phyloP scores from a whole-genome alignment of 2,329 filamentous ascomycete species.

The Fusarium setosum region DNA sequence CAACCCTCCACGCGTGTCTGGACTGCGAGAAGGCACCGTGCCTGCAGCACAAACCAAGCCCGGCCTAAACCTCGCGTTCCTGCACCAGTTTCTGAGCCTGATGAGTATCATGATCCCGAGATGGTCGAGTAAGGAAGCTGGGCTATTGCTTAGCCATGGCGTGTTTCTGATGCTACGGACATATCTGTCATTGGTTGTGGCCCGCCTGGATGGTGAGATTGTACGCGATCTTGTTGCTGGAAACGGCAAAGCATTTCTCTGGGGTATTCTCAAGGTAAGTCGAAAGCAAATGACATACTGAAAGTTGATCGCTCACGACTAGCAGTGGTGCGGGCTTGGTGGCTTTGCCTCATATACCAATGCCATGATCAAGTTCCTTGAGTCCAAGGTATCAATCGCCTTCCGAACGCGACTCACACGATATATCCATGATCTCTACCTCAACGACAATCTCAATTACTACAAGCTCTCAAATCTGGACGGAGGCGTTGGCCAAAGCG shows the following conservation, averaged over 20 bases:
- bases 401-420: slow-evolving; percentile 94
- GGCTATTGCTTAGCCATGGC: slow-evolving; percentile 87
- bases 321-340: slow-evolving; percentile 89
- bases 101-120: slow-evolving; percentile 98
- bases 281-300: neutral
- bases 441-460: slow-evolving; percentile 95
- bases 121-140: slow-evolving; percentile 96
- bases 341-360: slow-evolving; percentile 97
- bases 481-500: slow-evolving; percentile 89
- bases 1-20: slow-evolving; percentile 86
- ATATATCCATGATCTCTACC: slow-evolving; percentile 97
- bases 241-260: slow-evolving; percentile 87
- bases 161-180: slow-evolving; percentile 91
- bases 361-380: slow-evolving; percentile 98
- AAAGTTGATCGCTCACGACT: slow-evolving; percentile 2
- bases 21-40: slow-evolving; percentile 78
- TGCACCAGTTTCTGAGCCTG: slow-evolving; percentile 95
- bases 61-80: slow-evolving; percentile 91
- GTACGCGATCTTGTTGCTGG: slow-evolving; percentile 96
- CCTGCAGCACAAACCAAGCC: slow-evolving; percentile 93
- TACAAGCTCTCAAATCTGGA: slow-evolving; percentile 96
- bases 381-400: slow-evolving; percentile 97
- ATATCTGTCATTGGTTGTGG: slow-evolving; percentile 93
- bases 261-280: slow-evolving; percentile 83
- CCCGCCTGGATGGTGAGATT: slow-evolving; percentile 93